Percentiles rank a stretch among this genome's conserved stretches.
phyloP scores from a whole-genome alignment of 73 alveolate species.

The Tetrahymena borealis region DNA sequence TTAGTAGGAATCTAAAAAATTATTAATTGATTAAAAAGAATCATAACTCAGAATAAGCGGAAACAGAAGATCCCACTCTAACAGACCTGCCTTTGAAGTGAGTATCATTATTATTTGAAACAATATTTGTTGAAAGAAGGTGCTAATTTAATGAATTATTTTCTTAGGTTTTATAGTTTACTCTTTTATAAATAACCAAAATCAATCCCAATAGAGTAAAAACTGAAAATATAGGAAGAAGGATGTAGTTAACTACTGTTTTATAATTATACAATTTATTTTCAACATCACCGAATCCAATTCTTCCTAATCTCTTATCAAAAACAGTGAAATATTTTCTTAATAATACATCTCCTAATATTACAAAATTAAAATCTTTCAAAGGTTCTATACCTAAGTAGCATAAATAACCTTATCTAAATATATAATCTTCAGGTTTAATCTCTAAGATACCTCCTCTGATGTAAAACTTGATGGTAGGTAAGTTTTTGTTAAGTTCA shows the following conservation, averaged over 20 bases:
- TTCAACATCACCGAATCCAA: conserved; percentile 4
- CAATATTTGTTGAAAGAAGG: too few species aligned
- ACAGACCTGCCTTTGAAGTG: too few species aligned
- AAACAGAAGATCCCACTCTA: too few species aligned
- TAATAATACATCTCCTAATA: conserved; percentile 27
- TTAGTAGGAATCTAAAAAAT: too few species aligned
- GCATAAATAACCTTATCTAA: neutral
- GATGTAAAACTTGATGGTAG: neutral
- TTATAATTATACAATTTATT: neutral
- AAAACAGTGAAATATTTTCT: conserved; percentile 12
- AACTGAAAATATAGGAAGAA: neutral
- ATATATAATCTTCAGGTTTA: neutral
- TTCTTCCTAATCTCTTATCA: neutral
- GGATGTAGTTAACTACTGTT: neutral
- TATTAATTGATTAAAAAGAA: too few species aligned
- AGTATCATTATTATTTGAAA: too few species aligned
- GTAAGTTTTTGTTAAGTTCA: neutral
- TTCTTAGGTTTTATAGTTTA: too few species aligned
- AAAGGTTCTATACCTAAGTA: neutral
- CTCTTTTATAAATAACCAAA: too few species aligned
- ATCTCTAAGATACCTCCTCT: neutral
- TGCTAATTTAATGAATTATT: too few species aligned
- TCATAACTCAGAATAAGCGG: too few species aligned
- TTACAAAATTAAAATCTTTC: neutral
- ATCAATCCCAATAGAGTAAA: neutral